A percentile compares a stretch with the other conserved stretches of the same genome.
Conservation (phyloP, 169 alveolate species). For the Neospora caninum region DNA sequence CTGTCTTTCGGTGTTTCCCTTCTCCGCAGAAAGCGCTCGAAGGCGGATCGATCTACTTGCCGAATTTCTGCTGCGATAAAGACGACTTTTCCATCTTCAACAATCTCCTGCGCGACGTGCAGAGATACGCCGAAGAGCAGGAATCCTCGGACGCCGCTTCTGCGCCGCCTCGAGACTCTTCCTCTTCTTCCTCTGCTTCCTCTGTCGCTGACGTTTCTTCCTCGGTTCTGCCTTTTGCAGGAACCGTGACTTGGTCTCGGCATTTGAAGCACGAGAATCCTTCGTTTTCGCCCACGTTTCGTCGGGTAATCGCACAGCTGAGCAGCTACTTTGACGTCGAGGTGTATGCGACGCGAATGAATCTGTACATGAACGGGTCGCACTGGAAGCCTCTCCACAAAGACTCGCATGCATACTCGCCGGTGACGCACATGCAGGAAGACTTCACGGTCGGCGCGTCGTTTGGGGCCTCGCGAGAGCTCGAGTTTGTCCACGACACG, state of each 20-base stretch:
- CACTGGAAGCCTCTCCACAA: constrained; percentile 79
- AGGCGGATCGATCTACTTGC: constrained; percentile 69
- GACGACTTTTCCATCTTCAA: constrained; percentile 56
- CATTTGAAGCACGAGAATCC: constrained; percentile 71
- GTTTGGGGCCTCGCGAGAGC: constrained; percentile 72
- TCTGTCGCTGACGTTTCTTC: not conserved
- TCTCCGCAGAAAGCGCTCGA: constrained; percentile 52
- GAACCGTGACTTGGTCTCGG: constrained; percentile 58
- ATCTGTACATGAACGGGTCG: constrained; percentile 69
- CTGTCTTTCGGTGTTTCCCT: not conserved
- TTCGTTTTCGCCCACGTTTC: constrained; percentile 64
- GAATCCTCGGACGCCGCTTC: not conserved
- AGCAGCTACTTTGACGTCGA: constrained; percentile 64
- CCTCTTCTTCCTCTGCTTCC: not conserved
- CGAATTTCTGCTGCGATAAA: constrained; percentile 41
- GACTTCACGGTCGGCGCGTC: constrained; percentile 78
- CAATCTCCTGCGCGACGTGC: constrained; percentile 44
- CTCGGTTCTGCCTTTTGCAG: not conserved
- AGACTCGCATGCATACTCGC: constrained; percentile 74
- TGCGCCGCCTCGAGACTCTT: not conserved
- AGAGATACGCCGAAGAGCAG: not conserved
- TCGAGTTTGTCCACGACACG: constrained; percentile 61
- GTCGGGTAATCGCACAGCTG: constrained; percentile 41
- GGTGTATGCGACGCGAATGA: constrained; percentile 69
- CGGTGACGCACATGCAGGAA: constrained; percentile 50